A percentile compares a stretch with the other conserved stretches of the same genome.
Evolutionary conservation across 345 rosid genomes (phyloP).

Genomic region (Microcos paniculata): DNA sequence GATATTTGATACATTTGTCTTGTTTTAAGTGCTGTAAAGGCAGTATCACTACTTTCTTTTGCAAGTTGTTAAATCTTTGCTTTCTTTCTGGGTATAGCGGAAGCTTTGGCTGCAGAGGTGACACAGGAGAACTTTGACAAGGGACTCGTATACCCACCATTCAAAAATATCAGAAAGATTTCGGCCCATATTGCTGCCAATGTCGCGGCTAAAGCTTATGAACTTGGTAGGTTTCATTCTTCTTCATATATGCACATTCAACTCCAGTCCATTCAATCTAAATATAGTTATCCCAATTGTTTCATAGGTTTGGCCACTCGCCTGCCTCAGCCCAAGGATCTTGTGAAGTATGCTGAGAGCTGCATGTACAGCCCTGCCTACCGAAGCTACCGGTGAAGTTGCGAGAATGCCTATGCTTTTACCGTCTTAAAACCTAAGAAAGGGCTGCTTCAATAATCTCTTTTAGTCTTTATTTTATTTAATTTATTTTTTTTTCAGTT

Average conservation of each 20-base stretch:
- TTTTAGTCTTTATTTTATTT: not conserved
- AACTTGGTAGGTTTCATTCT: constrained; percentile 60
- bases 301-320: constrained; percentile 77
- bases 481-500: not conserved
- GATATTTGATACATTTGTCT: not conserved
- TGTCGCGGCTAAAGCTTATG: constrained; percentile 90
- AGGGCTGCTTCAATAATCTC: not conserved
- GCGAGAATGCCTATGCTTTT: not conserved
- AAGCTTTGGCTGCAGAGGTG: constrained; percentile 84
- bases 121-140: constrained; percentile 73
- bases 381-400: constrained; percentile 58
- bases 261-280: not conserved
- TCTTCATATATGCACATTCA: not conserved
- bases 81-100: constrained; percentile 47
- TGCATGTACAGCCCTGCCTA: constrained; percentile 93
- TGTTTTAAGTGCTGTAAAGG: not conserved
- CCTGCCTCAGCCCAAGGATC: constrained; percentile 77
- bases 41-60: not conserved
- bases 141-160: constrained; percentile 88
- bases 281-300: not conserved
- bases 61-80: not conserved
- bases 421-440: not conserved
- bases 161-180: constrained; percentile 80
- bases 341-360: constrained; percentile 75
- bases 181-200: constrained; percentile 89